phyloP scores from a whole-genome alignment of 306 rosid genomes.

The Cucurbita maxima region DNA sequence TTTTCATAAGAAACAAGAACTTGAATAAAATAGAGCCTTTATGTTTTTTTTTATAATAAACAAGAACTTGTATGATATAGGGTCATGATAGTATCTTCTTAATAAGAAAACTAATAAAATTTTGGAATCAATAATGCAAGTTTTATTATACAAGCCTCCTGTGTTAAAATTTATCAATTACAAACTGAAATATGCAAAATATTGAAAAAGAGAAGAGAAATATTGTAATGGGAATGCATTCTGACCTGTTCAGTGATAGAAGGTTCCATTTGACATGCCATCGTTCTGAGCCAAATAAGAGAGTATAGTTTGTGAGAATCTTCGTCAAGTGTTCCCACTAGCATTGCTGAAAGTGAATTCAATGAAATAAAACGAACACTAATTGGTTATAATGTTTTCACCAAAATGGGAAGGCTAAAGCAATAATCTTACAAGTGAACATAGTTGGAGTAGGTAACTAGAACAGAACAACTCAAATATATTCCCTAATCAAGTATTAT shows the following conservation, averaged over 20 bases:
- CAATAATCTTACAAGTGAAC: conserved; percentile 4
- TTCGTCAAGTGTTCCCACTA: conserved; percentile 55
- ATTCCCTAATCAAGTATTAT: background rate
- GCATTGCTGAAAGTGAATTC: conserved; percentile 45
- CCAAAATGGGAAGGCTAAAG: conserved; percentile 6
- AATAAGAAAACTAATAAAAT: background rate
- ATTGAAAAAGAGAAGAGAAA: background rate
- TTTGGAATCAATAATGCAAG: background rate
- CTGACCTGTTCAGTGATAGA: conserved; percentile 61
- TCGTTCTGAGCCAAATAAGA: conserved; percentile 79
- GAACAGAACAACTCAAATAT: background rate
- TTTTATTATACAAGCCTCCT: background rate
- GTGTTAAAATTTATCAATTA: background rate
- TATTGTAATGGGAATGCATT: conserved; percentile 1
- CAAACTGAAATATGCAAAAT: background rate
- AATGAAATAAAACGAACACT: conserved; percentile 11
- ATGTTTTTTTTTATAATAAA: background rate
- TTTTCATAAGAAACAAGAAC: background rate
- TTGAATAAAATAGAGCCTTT: background rate
- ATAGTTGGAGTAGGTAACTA: background rate
- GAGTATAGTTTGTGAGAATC: conserved; percentile 70
- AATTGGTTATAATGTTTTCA: conserved; percentile 9
- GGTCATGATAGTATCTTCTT: background rate
- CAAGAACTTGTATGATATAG: background rate
- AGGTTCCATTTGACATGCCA: conserved; percentile 93